phyloP scores from a whole-genome alignment of 2,329 filamentous ascomycete genomes.

The Colletotrichum spinosum region DNA sequence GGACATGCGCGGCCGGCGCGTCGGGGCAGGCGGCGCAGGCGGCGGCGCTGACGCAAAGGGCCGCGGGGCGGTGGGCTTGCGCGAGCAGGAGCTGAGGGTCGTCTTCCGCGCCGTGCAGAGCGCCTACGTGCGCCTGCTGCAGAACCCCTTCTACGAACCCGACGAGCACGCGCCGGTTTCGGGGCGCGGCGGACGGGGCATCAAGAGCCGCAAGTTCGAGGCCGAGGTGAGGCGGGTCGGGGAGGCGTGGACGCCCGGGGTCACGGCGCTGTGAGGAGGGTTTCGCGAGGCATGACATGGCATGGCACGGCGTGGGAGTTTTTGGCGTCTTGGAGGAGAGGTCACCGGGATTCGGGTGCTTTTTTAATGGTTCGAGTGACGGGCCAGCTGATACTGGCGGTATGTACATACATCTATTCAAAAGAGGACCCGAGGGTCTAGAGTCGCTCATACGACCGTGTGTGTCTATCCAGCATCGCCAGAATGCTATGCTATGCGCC shows the following conservation, averaged over 20 bases:
- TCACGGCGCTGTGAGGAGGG: slow-evolving; percentile 64
- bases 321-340: neutral
- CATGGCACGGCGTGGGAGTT: slow-evolving; percentile 13
- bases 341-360: neutral
- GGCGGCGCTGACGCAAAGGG: slow-evolving; percentile 42
- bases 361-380: neutral
- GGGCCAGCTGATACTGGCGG: slow-evolving; percentile 4
- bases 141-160: slow-evolving; percentile 95
- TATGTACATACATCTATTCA: slow-evolving; percentile 13
- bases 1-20: slow-evolving; percentile 83
- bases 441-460: neutral
- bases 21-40: slow-evolving; percentile 44
- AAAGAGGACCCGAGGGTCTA: slow-evolving; percentile 28
- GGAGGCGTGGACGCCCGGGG: slow-evolving; percentile 83
- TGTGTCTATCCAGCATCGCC: slow-evolving; percentile 20
- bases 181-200: slow-evolving; percentile 72
- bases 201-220: slow-evolving; percentile 84
- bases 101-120: slow-evolving; percentile 93
- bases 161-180: slow-evolving; percentile 79
- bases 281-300: neutral
- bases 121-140: slow-evolving; percentile 88
- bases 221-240: slow-evolving; percentile 89
- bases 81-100: slow-evolving; percentile 88
- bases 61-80: slow-evolving; percentile 71
- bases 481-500: slow-evolving; percentile 35